Conservation (phyloP, 805 yeast species). For the Wickerhamomyces tratensis region DNA sequence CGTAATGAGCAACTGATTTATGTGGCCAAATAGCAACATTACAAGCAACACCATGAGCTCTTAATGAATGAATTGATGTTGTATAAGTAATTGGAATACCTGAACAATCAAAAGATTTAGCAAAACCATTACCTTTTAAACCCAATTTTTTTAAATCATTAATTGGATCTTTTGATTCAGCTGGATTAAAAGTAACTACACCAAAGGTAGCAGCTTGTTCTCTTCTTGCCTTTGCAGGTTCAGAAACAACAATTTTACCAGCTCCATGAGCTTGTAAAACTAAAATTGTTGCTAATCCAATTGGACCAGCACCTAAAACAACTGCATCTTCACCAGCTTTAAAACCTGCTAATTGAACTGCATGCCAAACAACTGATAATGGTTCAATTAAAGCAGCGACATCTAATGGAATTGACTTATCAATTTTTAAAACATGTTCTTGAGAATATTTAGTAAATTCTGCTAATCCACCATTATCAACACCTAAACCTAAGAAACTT, state of each 20-base stretch:
- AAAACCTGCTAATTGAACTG: slow-evolving; percentile 35
- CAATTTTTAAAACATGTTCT: slow-evolving; percentile 29
- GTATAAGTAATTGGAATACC: slow-evolving; percentile 39
- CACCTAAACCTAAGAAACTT: slow-evolving; percentile 40
- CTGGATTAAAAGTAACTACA: slow-evolving; percentile 35
- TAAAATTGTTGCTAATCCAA: slow-evolving; percentile 49
- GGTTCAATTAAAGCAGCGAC: slow-evolving; percentile 52
- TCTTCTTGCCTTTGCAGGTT: slow-evolving; percentile 54
- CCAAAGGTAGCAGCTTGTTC: slow-evolving; percentile 43
- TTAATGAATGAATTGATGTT: slow-evolving; percentile 28
- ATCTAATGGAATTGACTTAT: slow-evolving; percentile 33
- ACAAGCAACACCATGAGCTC: slow-evolving; percentile 33
- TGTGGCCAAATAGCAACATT: slow-evolving; percentile 44
- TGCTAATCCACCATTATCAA: slow-evolving; percentile 37
- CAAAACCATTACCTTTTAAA: slow-evolving; percentile 35
- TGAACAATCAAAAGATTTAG: slow-evolving; percentile 43
- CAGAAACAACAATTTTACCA: slow-evolving; percentile 45
- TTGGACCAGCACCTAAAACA: slow-evolving; percentile 54
- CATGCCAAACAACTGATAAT: slow-evolving; percentile 51
- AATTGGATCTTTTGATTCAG: slow-evolving; percentile 21
- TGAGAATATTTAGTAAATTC: slow-evolving; percentile 32
- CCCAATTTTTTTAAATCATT: slow-evolving; percentile 24
- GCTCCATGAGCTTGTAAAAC: slow-evolving; percentile 41
- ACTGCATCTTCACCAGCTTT: slow-evolving; percentile 35
- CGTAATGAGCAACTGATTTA: slow-evolving; percentile 30